Percentiles rank a stretch among this genome's conserved stretches.
Conservation (phyloP, 331 rosid genomes). For the Saraca asoca region DNA sequence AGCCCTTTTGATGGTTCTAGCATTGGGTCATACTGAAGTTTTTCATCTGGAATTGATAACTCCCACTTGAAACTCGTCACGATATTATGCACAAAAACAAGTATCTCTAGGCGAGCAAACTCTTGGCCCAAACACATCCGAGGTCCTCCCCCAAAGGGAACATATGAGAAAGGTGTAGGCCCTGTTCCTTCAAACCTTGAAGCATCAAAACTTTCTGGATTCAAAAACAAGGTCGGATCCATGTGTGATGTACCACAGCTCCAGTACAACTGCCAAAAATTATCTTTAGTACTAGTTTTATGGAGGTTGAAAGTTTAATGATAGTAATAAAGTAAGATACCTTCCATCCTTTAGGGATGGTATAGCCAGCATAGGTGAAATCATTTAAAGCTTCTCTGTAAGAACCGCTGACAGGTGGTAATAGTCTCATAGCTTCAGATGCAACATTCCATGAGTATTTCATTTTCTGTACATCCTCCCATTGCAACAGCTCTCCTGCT, state of each 20-base stretch:
- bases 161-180: conserved; percentile 45
- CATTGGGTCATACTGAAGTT: conserved; percentile 47
- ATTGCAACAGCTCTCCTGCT: conserved; percentile 43
- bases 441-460: conserved; percentile 57
- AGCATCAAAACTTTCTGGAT: conserved; percentile 49
- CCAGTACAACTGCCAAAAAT: conserved; percentile 46
- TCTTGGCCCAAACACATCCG: conserved; percentile 55
- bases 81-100: conserved; percentile 50
- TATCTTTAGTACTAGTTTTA: no score
- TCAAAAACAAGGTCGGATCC: conserved; percentile 40
- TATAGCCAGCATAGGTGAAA: conserved; percentile 48
- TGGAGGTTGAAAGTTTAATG: neutral
- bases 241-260: conserved; percentile 39
- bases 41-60: conserved; percentile 41
- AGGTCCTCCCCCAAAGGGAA: conserved; percentile 61
- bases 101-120: conserved; percentile 49
- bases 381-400: conserved; percentile 48
- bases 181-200: conserved; percentile 53
- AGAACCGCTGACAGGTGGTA: conserved; percentile 45
- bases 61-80: conserved; percentile 53
- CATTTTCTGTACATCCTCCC: conserved; percentile 67
- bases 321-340: conserved; percentile 8
- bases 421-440: conserved; percentile 47
- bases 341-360: conserved; percentile 61
- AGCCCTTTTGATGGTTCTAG: conserved; percentile 46